These are phyloP conservation scores for Paraphoma chrysanthemicola DNA, from an alignment of 2,329 filamentous ascomycete species.

Conservation along the genomic window DNA sequence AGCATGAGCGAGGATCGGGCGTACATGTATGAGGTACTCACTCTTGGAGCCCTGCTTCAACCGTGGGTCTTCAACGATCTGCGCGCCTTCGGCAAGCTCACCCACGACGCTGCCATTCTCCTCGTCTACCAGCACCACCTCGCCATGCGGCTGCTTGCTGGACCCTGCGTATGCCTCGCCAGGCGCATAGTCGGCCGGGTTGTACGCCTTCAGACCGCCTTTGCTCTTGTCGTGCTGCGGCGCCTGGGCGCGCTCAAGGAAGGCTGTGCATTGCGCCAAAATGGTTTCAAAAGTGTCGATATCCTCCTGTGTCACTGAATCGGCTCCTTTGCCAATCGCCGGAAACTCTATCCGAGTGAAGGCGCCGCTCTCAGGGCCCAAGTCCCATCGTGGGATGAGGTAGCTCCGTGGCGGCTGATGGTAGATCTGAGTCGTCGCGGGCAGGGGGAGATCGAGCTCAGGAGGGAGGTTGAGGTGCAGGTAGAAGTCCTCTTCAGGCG, in stretches of 20 bases:
- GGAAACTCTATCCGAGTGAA: slow-evolving; percentile 96
- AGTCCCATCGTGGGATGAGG: slow-evolving; percentile 92
- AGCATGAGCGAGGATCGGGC: slow-evolving; percentile 20
- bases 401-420: slow-evolving; percentile 93
- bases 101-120: slow-evolving; percentile 96
- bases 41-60: slow-evolving; percentile 91
- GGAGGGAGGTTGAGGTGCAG: slow-evolving; percentile 93
- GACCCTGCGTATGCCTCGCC: slow-evolving; percentile 76
- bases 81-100: slow-evolving; percentile 82
- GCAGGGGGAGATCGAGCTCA: slow-evolving; percentile 90
- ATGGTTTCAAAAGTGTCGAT: slow-evolving; percentile 98
- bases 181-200: slow-evolving; percentile 79
- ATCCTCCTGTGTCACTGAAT: slow-evolving; percentile 81
- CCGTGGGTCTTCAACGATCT: slow-evolving; percentile 77
- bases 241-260: slow-evolving; percentile 80
- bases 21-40: slow-evolving; percentile 52
- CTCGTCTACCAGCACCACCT: slow-evolving; percentile 93
- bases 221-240: slow-evolving; percentile 57
- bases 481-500: slow-evolving; percentile 82
- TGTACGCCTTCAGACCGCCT: slow-evolving; percentile 63
- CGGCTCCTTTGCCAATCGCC: slow-evolving; percentile 67
- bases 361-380: slow-evolving; percentile 84
- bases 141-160: slow-evolving; percentile 58
- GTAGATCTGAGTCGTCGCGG: slow-evolving; percentile 96
- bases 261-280: slow-evolving; percentile 95